Evolutionary conservation across 768 basidiomycete genomes (phyloP).

Genomic region (Suillus variegatus): DNA sequence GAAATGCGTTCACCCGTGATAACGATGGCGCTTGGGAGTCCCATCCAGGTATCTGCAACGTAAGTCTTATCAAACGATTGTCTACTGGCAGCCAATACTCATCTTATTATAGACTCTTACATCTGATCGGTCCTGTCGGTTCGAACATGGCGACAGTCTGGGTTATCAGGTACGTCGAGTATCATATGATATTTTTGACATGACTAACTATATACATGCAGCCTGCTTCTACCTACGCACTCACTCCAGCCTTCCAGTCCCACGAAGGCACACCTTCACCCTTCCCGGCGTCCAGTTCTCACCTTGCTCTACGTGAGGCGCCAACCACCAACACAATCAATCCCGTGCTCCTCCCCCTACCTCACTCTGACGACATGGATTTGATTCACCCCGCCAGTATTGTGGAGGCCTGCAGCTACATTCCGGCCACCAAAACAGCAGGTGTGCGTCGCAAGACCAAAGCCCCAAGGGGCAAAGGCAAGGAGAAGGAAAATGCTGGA

Average conservation of each 20-base stretch:
- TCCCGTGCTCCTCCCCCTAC: background rate
- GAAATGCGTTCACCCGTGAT: background rate
- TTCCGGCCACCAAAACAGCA: background rate
- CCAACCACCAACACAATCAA: background rate
- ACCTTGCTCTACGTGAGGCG: too few relatives aligned
- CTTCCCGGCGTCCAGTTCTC: too few relatives aligned
- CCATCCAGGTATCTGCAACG: background rate
- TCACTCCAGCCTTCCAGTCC: background rate
- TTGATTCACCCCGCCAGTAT: background rate
- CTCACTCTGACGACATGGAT: background rate
- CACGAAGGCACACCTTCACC: too few relatives aligned
- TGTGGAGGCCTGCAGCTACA: background rate
- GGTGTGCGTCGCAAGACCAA: background rate
- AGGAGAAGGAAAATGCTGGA: conserved; percentile 3
- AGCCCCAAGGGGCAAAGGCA: conserved; percentile 1
- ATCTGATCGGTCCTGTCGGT: too few relatives aligned
- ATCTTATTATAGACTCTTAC: background rate
- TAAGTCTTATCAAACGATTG: background rate
- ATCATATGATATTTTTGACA: too few relatives aligned
- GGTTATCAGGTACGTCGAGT: too few relatives aligned
- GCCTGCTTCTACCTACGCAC: background rate
- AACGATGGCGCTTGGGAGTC: background rate
- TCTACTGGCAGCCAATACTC: background rate
- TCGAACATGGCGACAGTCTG: too few relatives aligned
- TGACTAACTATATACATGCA: too few relatives aligned